Conservation (phyloP, 805 yeast species). For the Candida mattraensis region DNA sequence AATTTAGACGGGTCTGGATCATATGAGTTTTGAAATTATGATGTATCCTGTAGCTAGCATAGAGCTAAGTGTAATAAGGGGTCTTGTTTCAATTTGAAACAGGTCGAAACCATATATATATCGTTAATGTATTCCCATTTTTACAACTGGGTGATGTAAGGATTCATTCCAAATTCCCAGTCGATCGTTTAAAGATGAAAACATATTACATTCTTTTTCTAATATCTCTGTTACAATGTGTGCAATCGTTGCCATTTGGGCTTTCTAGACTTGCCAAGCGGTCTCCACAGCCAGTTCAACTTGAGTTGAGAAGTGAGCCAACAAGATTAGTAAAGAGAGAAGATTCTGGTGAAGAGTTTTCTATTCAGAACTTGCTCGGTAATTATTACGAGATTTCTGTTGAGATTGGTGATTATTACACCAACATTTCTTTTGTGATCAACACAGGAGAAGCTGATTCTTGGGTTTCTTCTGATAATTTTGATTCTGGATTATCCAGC, state of each 20-base stretch:
- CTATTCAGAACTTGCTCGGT: constrained; percentile 17
- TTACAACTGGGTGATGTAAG: too few species aligned
- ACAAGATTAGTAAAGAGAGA: constrained; percentile 16
- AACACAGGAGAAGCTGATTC: constrained; percentile 34
- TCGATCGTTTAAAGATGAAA: not conserved
- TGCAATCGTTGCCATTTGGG: constrained; percentile 2
- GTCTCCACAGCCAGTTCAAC: too few species aligned
- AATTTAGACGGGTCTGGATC: too few species aligned
- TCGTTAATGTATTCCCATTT: too few species aligned
- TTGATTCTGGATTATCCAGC: constrained; percentile 11
- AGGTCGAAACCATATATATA: too few species aligned
- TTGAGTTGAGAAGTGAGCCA: too few species aligned
- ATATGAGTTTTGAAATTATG: too few species aligned
- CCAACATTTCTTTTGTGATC: constrained; percentile 25
- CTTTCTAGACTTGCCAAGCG: not conserved
- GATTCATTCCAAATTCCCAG: not conserved
- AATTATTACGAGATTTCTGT: constrained; percentile 23
- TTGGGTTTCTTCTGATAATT: constrained; percentile 27
- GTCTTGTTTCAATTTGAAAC: too few species aligned
- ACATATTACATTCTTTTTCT: not conserved
- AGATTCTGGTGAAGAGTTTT: constrained; percentile 13
- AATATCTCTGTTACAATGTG: constrained; percentile 2
- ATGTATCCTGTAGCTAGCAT: too few species aligned
- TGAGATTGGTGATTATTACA: constrained; percentile 29
- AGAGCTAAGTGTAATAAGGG: too few species aligned